phyloP scores from a whole-genome alignment of 2,329 filamentous ascomycete species.

The Arthrobotrys iridis region DNA sequence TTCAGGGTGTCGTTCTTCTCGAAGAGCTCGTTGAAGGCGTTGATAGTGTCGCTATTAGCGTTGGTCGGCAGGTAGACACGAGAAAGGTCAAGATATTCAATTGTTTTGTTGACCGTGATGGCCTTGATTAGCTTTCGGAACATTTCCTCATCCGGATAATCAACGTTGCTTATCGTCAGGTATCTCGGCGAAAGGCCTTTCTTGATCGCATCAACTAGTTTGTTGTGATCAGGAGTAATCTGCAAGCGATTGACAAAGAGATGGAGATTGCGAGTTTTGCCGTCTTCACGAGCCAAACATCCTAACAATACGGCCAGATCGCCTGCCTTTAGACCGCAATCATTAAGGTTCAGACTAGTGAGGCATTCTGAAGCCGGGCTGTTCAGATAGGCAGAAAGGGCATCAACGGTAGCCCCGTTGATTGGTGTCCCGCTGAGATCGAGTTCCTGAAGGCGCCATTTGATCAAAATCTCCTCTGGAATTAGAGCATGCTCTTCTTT shows the following conservation, averaged over 20 bases:
- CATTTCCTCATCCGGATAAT: slow-evolving; percentile 73
- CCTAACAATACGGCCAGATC: slow-evolving; percentile 74
- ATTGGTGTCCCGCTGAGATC: slow-evolving; percentile 71
- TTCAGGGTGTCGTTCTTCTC: slow-evolving; percentile 73
- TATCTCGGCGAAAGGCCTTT: slow-evolving; percentile 69
- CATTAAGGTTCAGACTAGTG: slow-evolving; percentile 72
- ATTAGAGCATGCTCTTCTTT: slow-evolving; percentile 60
- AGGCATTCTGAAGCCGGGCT: slow-evolving; percentile 71
- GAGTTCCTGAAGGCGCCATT: slow-evolving; percentile 74
- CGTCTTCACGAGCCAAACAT: slow-evolving; percentile 68
- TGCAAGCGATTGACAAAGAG: slow-evolving; percentile 66
- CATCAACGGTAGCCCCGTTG: slow-evolving; percentile 67
- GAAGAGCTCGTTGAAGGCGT: slow-evolving; percentile 72
- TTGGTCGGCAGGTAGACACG: slow-evolving; percentile 76
- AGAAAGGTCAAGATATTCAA: slow-evolving; percentile 74
- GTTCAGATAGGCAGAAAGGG: slow-evolving; percentile 72
- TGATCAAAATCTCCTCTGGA: slow-evolving; percentile 72
- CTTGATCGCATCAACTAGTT: slow-evolving; percentile 67
- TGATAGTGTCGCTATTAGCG: slow-evolving; percentile 73
- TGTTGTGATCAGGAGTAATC: slow-evolving; percentile 62
- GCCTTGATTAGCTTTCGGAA: slow-evolving; percentile 73
- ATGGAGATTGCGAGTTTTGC: slow-evolving; percentile 69
- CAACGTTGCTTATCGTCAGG: slow-evolving; percentile 74
- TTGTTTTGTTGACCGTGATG: slow-evolving; percentile 70
- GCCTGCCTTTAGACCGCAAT: slow-evolving; percentile 72